A percentile compares a stretch with the other conserved stretches of the same genome.
Evolutionary conservation across 2,329 filamentous ascomycete species (phyloP).

Genomic region (Alternaria sp.): DNA sequence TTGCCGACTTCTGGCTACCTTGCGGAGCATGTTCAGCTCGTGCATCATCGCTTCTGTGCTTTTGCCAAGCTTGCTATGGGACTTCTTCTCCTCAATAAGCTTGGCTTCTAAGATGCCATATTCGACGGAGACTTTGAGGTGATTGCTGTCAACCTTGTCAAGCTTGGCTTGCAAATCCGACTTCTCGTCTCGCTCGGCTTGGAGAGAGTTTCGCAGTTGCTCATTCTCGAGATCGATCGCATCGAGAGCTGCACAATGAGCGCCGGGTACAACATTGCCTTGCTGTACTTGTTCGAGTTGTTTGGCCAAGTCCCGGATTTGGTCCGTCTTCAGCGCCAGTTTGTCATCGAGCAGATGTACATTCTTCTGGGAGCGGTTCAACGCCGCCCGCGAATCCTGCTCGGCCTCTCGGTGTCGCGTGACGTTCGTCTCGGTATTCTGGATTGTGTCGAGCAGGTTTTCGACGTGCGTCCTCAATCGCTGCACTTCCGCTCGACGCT

Average conservation of each 20-base stretch:
- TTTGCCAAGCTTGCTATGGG: background rate
- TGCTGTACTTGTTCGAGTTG: background rate
- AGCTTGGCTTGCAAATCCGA: background rate
- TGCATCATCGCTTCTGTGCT: background rate
- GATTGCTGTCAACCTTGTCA: background rate
- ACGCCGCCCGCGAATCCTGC: background rate
- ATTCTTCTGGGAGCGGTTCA: background rate
- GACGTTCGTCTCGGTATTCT: background rate
- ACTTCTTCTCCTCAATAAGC: background rate
- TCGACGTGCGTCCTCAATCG: background rate
- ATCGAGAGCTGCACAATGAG: background rate
- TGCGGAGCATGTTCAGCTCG: background rate
- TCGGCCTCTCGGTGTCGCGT: background rate
- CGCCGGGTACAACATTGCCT: background rate
- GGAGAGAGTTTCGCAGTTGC: background rate
- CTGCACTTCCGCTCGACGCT: background rate
- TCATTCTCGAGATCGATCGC: background rate
- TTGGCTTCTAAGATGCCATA: background rate
- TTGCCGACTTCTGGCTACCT: background rate
- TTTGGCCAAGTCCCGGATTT: background rate
- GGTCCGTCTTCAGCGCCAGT: background rate
- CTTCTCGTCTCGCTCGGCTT: background rate
- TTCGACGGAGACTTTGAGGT: background rate
- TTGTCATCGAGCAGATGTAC: background rate
- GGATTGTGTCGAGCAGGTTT: background rate